Evolutionary conservation across 306 rosid genomes (phyloP).

Genomic region (Quercus rubra): DNA sequence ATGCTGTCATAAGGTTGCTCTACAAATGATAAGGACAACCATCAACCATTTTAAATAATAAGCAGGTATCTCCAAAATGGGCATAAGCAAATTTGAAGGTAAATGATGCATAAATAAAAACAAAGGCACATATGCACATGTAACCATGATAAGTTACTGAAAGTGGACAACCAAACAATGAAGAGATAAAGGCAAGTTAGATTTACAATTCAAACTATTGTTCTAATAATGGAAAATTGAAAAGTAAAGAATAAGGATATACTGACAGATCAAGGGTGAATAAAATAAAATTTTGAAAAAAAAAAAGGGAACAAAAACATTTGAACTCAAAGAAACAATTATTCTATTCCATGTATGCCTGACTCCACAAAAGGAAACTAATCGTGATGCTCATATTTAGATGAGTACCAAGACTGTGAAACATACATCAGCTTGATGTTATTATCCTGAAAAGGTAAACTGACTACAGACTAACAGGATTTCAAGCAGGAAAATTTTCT

Average conservation of each 20-base stretch:
- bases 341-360: neutral
- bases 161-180: conserved; percentile 9
- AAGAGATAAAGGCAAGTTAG: neutral
- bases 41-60: neutral
- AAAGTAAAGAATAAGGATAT: neutral
- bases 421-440: neutral
- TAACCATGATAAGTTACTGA: neutral
- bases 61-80: neutral
- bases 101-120: neutral
- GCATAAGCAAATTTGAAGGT: neutral
- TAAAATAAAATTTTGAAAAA: too few relatives aligned
- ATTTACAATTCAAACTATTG: conserved; percentile 6
- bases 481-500: neutral
- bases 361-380: neutral
- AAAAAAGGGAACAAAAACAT: neutral
- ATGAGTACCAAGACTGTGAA: neutral
- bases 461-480: neutral
- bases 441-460: neutral
- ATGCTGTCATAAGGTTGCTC: conserved; percentile 99
- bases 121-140: neutral
- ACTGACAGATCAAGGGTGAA: neutral
- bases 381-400: neutral
- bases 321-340: neutral
- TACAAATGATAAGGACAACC: conserved; percentile 43
- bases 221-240: neutral